phyloP scores from a whole-genome alignment of 2,329 filamentous ascomycete genomes.

The Botrytis aclada region DNA sequence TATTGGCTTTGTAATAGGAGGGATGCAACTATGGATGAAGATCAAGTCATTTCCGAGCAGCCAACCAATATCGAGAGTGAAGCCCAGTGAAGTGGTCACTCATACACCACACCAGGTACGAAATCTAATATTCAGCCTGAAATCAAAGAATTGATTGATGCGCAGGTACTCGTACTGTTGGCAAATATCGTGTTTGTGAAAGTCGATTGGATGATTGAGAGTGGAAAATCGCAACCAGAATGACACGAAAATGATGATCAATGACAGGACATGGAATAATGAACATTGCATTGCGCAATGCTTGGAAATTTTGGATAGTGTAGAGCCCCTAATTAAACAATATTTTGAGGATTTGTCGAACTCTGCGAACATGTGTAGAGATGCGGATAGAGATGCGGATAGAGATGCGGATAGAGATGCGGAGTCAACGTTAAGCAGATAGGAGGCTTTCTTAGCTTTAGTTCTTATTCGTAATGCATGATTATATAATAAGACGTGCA shows the following conservation, averaged over 20 bases:
- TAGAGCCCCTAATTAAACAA: neutral
- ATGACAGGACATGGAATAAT: neutral
- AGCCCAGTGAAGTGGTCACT: constrained; percentile 12
- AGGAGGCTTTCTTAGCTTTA: neutral
- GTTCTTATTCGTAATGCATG: no score
- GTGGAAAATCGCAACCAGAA: neutral
- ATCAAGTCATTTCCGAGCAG: neutral
- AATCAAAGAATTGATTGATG: neutral
- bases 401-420: neutral
- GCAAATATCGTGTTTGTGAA: neutral
- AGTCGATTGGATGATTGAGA: neutral
- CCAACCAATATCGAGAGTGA: neutral
- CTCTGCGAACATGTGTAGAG: neutral
- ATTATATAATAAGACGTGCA: neutral
- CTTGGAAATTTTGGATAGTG: neutral
- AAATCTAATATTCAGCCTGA: constrained; percentile 10
- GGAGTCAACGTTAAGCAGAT: neutral
- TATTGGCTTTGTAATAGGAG: neutral
- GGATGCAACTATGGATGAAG: neutral
- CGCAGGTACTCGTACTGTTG: constrained; percentile 8
- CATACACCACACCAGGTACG: constrained; percentile 10
- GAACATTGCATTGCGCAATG: neutral
- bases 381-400: neutral
- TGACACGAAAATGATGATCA: neutral
- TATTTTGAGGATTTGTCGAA: neutral